Evolutionary conservation across 164 flowering plant species (phyloP), one percentile per base, ranked within the genome.

Genomic region (Cinnamomum chago): DNA sequence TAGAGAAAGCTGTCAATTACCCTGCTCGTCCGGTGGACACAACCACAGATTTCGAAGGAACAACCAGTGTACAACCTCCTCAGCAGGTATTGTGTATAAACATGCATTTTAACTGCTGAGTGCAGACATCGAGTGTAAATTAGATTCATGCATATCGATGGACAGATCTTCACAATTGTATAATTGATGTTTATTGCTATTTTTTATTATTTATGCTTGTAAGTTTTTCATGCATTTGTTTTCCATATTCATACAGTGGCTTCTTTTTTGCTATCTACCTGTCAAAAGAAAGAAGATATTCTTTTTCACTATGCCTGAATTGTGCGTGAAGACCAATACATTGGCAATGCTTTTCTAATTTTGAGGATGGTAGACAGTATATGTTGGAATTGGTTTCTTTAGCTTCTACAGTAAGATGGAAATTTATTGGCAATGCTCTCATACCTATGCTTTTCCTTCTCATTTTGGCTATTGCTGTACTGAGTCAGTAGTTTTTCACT

Each of bases 11-110:
- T 22, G 89, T 95, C 70, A 91, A 88, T 78, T 96, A 93, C 76
- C 97, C 97, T 35, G 85, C 83, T 58, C 95, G 99, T 70, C 99
- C 98, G 14, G 99, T 96, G 73, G 99, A 96, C 77, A 86, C 89
- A 70, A 86, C 83, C 58, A 88, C 93, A 68, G 98, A 96, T 83
- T 90, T 96, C 76, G 99, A 96, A 82, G 99, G 99, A 81, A 88
- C 97, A 70, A 83, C 94, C 24, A 88, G 84, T 68, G 89, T 94
- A 75, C 98, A 92, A 69, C 86, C 95, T 75, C 75, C 97, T 79
- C 99, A 92, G 78, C 83, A 85, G 86, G 97, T 92, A 92, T 64
- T 68, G 47, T 27, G 14, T 35, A 14, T 40, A 52, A 68, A 30
- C 47, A 28, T 28, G 33, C 20, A n/a, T 65, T 33, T 67, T 14